Percentiles rank a stretch among this genome's conserved stretches.
Conservation (phyloP, 495 filamentous ascomycete genomes). For the Penicillium maclennaniae region DNA sequence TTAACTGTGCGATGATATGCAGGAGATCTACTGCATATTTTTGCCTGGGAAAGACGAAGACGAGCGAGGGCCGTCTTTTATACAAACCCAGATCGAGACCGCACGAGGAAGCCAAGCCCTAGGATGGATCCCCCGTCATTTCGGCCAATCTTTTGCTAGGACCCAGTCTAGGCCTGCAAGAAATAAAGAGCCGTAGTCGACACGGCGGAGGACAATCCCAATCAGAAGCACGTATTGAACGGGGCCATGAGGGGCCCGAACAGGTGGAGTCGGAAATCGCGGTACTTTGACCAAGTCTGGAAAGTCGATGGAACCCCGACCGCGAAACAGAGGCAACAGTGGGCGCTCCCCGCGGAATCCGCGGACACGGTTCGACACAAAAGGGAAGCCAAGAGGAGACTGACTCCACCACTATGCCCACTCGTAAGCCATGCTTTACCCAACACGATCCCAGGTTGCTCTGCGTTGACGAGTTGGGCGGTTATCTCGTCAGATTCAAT, state of each 20-base stretch:
- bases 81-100: constrained; percentile 9
- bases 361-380: constrained; percentile 14
- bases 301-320: constrained; percentile 16
- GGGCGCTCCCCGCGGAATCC: constrained; percentile 14
- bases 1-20: neutral
- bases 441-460: neutral
- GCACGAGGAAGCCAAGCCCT: constrained; percentile 31
- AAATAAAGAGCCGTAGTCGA: constrained; percentile 6
- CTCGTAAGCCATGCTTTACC: neutral
- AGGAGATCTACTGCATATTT: constrained; percentile 2
- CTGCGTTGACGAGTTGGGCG: neutral
- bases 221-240: neutral
- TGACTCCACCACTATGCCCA: constrained; percentile 9
- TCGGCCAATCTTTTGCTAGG: constrained; percentile 2
- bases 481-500: constrained; percentile 4
- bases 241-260: constrained; percentile 2
- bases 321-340: neutral
- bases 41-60: neutral
- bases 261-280: constrained; percentile 2
- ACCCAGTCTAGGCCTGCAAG: neutral
- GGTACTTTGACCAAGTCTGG: constrained; percentile 21
- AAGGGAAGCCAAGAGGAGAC: constrained; percentile 23
- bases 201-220: constrained; percentile 1
- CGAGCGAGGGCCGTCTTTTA: constrained; percentile 5
- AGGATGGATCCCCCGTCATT: constrained; percentile 1